These are phyloP conservation scores for Cephaloascus albidus DNA, from an alignment of 805 yeast species.

Conservation along the genomic window DNA sequence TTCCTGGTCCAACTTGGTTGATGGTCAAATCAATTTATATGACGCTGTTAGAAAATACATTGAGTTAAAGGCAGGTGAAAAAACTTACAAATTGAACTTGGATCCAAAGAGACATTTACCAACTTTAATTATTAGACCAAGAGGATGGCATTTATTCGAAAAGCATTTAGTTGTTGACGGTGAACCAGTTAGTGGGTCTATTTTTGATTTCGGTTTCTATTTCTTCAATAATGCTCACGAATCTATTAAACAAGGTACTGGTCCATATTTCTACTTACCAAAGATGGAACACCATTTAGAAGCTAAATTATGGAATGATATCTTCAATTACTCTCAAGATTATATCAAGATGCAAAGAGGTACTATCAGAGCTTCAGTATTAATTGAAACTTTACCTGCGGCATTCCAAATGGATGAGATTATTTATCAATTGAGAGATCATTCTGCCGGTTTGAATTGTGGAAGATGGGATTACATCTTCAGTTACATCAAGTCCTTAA, in stretches of 20 bases:
- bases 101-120: slow-evolving; percentile 53
- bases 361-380: slow-evolving; percentile 70
- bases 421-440: slow-evolving; percentile 66
- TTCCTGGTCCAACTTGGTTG: slow-evolving; percentile 71
- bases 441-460: slow-evolving; percentile 75
- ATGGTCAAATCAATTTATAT: slow-evolving; percentile 72
- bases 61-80: slow-evolving; percentile 28
- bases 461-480: slow-evolving; percentile 89
- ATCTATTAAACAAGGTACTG: slow-evolving; percentile 53
- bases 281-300: slow-evolving; percentile 83
- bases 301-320: slow-evolving; percentile 78
- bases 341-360: slow-evolving; percentile 61
- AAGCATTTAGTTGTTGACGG: slow-evolving; percentile 63
- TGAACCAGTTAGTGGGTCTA: slow-evolving; percentile 69
- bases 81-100: slow-evolving; percentile 33
- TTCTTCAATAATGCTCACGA: slow-evolving; percentile 68
- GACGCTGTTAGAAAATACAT: slow-evolving; percentile 69
- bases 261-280: slow-evolving; percentile 78
- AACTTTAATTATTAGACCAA: slow-evolving; percentile 74
- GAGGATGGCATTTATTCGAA: slow-evolving; percentile 84
- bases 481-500: slow-evolving; percentile 66
- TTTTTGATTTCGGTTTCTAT: slow-evolving; percentile 71
- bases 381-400: slow-evolving; percentile 78
- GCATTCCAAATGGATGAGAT: slow-evolving; percentile 85
- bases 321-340: slow-evolving; percentile 71